Percentiles rank a stretch among this genome's conserved stretches.
phyloP scores from a whole-genome alignment of 345 rosid species.

The Lumnitzera racemosa region DNA sequence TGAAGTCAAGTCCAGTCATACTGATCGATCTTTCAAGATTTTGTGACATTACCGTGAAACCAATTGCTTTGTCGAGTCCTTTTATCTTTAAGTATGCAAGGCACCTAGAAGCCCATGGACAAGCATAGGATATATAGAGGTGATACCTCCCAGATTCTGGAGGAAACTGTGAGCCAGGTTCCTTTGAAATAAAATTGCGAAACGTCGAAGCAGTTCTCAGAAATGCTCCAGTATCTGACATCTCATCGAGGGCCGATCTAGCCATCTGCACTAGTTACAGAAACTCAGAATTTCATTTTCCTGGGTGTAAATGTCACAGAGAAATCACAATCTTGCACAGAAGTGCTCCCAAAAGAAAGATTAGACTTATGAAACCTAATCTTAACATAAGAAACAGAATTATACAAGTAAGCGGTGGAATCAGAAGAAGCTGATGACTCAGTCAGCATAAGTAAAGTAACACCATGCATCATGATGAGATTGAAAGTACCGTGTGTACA shows the following conservation, averaged over 20 bases:
- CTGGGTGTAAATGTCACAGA: no score
- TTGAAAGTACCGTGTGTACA: no score
- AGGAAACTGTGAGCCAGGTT: conserved; percentile 58
- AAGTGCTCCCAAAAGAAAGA: no score
- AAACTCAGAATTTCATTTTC: no score
- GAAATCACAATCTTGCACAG: no score
- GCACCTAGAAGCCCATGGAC: conserved; percentile 95
- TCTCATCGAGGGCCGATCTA: conserved; percentile 70
- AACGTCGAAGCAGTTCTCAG: conserved; percentile 74
- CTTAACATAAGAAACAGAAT: no score
- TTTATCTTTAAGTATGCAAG: conserved; percentile 75
- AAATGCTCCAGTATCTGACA: conserved; percentile 70
- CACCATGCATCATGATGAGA: no score
- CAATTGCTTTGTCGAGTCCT: conserved; percentile 72
- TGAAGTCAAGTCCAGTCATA: background rate
- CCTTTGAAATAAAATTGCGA: conserved; percentile 55
- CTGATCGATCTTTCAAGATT: background rate
- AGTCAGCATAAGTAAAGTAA: no score
- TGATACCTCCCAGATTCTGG: conserved; percentile 88
- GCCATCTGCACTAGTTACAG: conserved; percentile 37
- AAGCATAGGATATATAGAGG: conserved; percentile 88
- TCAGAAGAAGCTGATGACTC: no score
- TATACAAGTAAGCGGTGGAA: no score
- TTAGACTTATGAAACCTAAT: no score
- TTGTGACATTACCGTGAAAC: conserved; percentile 45